Percentiles rank a stretch among this genome's conserved stretches.
Evolutionary conservation across 2,329 filamentous ascomycete genomes (phyloP).

Genomic region (Nannizzia gypsea): DNA sequence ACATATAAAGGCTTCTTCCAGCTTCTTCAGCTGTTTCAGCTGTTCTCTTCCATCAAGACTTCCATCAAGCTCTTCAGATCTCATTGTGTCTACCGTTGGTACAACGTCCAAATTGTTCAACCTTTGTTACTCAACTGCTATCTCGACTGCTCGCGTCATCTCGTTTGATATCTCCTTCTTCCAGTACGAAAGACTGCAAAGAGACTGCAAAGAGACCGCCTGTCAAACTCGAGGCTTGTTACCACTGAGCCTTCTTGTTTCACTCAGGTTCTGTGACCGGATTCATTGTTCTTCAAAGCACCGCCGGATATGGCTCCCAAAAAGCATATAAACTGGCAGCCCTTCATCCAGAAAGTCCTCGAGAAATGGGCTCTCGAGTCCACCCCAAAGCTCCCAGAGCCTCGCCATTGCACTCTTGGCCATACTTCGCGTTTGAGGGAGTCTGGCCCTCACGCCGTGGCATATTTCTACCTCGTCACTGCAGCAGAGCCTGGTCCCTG

Average conservation of each 20-base stretch:
- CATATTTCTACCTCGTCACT: slow-evolving; percentile 6
- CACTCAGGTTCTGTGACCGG: not conserved
- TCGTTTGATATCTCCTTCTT: not conserved
- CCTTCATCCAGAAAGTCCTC: slow-evolving; percentile 6
- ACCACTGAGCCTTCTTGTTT: not conserved
- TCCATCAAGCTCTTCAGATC: not conserved
- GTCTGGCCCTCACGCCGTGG: not conserved
- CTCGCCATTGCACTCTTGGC: slow-evolving; percentile 6
- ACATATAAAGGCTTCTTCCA: not conserved
- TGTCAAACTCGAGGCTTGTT: not conserved
- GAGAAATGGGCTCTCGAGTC: slow-evolving; percentile 4
- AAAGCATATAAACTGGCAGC: slow-evolving; percentile 7
- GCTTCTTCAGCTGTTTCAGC: not conserved
- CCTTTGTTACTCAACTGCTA: not conserved
- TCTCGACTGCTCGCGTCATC: not conserved
- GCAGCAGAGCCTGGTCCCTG: slow-evolving; percentile 6
- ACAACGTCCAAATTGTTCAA: not conserved
- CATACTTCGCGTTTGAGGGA: slow-evolving; percentile 9
- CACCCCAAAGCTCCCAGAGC: slow-evolving; percentile 8
- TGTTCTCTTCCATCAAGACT: not conserved
- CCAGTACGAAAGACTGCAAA: too few relatives aligned
- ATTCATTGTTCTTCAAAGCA: not conserved
- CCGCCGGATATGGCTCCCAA: not conserved
- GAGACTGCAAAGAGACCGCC: too few relatives aligned
- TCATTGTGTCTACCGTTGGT: not conserved